phyloP scores from a whole-genome alignment of 2,329 filamentous ascomycete genomes.

The Chaetomiaceae sp. region DNA sequence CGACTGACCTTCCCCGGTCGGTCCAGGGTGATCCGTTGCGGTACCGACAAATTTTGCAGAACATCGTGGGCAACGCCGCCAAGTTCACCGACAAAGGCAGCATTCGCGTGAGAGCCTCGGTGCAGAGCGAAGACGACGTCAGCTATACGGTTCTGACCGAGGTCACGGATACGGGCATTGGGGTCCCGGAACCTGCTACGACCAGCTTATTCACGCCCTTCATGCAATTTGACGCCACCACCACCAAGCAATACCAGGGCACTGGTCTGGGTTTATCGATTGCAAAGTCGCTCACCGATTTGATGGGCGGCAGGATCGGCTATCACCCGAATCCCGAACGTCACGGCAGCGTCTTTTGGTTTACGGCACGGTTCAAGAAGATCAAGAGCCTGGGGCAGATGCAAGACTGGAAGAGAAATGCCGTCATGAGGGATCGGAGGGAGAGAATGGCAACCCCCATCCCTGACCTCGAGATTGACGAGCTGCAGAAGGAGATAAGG shows the following conservation, averaged over 20 bases:
- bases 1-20: constrained; percentile 44
- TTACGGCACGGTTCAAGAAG: constrained; percentile 41
- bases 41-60: constrained; percentile 59
- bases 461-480: constrained; percentile 1
- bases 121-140: constrained; percentile 39
- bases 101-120: constrained; percentile 42
- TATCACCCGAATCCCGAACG: constrained; percentile 41
- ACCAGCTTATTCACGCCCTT: constrained; percentile 67
- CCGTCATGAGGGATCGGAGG: constrained; percentile 16
- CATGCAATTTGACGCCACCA: constrained; percentile 75
- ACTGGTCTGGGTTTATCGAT: constrained; percentile 76
- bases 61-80: constrained; percentile 55
- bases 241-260: constrained; percentile 72
- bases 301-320: constrained; percentile 59
- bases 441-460: constrained; percentile 5
- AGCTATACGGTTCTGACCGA: constrained; percentile 48
- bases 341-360: constrained; percentile 50
- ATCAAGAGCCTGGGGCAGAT: constrained; percentile 32
- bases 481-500: constrained; percentile 29
- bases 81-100: constrained; percentile 58
- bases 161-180: constrained; percentile 75
- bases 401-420: constrained; percentile 27
- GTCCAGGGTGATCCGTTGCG: constrained; percentile 55
- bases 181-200: constrained; percentile 62
- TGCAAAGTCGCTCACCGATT: constrained; percentile 71